A percentile compares a stretch with the other conserved stretches of the same genome.
Conservation (phyloP, 2,329 filamentous ascomycete species). For the Talaromyces sp. region DNA sequence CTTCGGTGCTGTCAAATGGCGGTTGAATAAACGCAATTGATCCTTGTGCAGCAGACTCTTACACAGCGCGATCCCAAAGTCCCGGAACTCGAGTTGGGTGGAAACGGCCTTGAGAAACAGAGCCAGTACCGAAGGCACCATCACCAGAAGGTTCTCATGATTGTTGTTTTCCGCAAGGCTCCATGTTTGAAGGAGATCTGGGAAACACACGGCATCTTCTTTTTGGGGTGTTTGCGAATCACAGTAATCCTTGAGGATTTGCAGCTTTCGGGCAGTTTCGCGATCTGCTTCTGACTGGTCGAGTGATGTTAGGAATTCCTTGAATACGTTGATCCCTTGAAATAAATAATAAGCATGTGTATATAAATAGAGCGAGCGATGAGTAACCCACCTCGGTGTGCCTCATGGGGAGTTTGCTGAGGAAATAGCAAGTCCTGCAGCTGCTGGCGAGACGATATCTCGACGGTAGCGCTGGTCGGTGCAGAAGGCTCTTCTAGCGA, state of each 20-base stretch:
- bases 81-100: constrained; percentile 65
- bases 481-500: constrained; percentile 19
- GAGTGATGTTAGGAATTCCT: constrained; percentile 40
- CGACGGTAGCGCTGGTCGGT: constrained; percentile 9
- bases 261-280: constrained; percentile 36
- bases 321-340: constrained; percentile 41
- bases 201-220: constrained; percentile 62
- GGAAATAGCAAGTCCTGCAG: constrained; percentile 66
- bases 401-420: constrained; percentile 59
- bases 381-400: constrained; percentile 61
- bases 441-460: constrained; percentile 54
- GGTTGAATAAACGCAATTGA: constrained; percentile 74
- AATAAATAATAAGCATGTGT: neutral
- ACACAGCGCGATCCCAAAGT: constrained; percentile 72
- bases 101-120: constrained; percentile 77
- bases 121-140: constrained; percentile 74
- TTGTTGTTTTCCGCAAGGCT: constrained; percentile 73
- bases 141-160: constrained; percentile 75
- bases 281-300: constrained; percentile 29
- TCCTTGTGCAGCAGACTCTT: constrained; percentile 75
- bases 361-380: neutral
- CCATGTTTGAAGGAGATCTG: constrained; percentile 85
- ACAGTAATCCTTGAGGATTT: constrained; percentile 43
- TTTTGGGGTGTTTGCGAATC: constrained; percentile 50
- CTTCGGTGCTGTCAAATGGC: constrained; percentile 73